phyloP scores from a whole-genome alignment of 768 basidiomycete genomes.

The Galerina sulciceps region DNA sequence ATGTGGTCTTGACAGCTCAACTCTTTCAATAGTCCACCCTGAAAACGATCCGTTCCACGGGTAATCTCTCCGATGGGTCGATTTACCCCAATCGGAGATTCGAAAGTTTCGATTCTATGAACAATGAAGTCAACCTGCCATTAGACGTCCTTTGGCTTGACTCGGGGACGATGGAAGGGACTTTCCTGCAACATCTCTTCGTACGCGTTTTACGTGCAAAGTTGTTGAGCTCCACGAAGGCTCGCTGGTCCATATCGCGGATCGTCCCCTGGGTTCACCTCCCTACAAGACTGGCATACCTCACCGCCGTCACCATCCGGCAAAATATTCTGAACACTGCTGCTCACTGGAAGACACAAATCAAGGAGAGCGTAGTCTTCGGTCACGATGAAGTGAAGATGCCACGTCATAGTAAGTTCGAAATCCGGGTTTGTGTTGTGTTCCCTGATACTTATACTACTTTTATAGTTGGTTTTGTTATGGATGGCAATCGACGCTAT shows the following conservation, averaged over 20 bases:
- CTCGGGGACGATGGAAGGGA: neutral
- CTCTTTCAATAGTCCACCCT: neutral
- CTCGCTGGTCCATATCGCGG: neutral
- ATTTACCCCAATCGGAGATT: neutral
- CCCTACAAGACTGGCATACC: neutral
- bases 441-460: neutral
- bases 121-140: neutral
- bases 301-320: neutral
- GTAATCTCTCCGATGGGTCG: neutral
- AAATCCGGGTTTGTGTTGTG: neutral
- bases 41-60: neutral
- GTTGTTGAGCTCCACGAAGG: neutral
- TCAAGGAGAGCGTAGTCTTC: neutral
- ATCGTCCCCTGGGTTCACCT: neutral
- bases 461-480: conserved; percentile 1
- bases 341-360: neutral
- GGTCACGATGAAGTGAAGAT: neutral
- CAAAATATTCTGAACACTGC: neutral
- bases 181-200: neutral
- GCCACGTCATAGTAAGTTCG: neutral
- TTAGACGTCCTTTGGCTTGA: neutral
- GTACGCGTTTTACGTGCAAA: neutral
- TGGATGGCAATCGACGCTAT: neutral
- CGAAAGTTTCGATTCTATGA: neutral
- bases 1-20: neutral